Evolutionary conservation across 306 rosid species (phyloP), one percentile per base, ranked within the genome.

Genomic region (Lotus japonicus): DNA sequence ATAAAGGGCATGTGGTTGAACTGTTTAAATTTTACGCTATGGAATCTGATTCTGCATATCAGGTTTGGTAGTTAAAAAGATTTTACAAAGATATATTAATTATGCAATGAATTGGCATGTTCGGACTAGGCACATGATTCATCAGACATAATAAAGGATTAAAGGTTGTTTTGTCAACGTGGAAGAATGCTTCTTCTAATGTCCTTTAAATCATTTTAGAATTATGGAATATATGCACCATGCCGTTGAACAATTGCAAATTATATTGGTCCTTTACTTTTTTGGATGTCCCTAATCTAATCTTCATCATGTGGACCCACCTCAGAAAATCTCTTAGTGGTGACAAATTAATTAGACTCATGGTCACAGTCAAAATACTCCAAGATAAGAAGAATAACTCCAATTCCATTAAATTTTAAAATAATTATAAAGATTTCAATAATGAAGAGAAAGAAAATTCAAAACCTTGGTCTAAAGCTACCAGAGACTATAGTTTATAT

Each of bases 181-280:
- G 50, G 52, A 72, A 72, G 79, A 67, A 68, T 7, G 41, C 13
- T 70, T 65, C 56, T 59, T 14, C 71, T 39, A 64, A 38, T 77
- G 56, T 58, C 55, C 45, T 46, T 68, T 62, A 46, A 76, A 76
- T 67, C 58, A 81, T 56, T 72, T 49, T 67, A 68, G 60, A 67
- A 56, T 66, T 26, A 42, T 77, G 76, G 81, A 81, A 81, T 72
- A 67, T 70, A 70, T 85, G 76, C 79, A 62, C 54, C 68, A 45
- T 60, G 78, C 38, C 53, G 39, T 45, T 71, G 59, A 66, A 80
- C 52, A 55, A 15, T 71, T 16, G 56, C 66, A 70, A 39, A 70
- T 55, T 36, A 44, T 35, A 36, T 53, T 14, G 67, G 68, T 49
- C 50, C 64, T 17, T 64, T 51, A 39, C 82, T 55, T 77, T 69